These are phyloP conservation scores for Cordyceps pruinosa DNA, from an alignment of 2,329 filamentous ascomycete genomes.

Conservation along the genomic window DNA sequence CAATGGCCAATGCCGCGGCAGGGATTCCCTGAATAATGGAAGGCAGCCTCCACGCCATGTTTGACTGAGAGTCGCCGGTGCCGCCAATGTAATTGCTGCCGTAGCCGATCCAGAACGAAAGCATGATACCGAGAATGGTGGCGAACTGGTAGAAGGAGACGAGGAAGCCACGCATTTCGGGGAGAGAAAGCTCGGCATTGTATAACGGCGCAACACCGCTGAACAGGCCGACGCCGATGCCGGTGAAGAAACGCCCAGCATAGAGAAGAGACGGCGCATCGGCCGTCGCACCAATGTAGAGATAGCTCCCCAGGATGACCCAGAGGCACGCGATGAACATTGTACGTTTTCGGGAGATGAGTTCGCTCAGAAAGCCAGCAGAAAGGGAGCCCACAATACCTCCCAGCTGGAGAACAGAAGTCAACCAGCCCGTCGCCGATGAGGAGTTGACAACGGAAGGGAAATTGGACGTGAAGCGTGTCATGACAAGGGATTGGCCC, in stretches of 20 bases:
- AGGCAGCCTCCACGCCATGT: constrained; percentile 38
- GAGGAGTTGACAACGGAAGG: constrained; percentile 39
- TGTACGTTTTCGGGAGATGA: constrained; percentile 44
- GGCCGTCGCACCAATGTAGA: constrained; percentile 36
- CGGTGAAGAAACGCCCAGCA: constrained; percentile 42
- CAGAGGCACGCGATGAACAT: constrained; percentile 43
- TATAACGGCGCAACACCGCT: constrained; percentile 40
- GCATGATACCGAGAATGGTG: constrained; percentile 50
- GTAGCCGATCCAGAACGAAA: constrained; percentile 42
- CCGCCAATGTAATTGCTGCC: constrained; percentile 42
- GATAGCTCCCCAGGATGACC: constrained; percentile 38
- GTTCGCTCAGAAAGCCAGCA: constrained; percentile 40
- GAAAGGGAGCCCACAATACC: constrained; percentile 42
- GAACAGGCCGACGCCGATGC: constrained; percentile 41
- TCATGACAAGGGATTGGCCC: constrained; percentile 47
- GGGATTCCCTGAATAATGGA: constrained; percentile 39
- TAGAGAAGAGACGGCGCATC: constrained; percentile 36
- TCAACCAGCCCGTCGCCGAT: constrained; percentile 43
- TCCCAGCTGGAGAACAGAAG: constrained; percentile 43
- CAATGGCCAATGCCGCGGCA: constrained; percentile 50
- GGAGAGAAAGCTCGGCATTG: constrained; percentile 48
- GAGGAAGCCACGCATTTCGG: constrained; percentile 59
- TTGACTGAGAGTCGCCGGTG: constrained; percentile 33
- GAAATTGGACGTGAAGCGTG: constrained; percentile 42
- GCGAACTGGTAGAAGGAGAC: constrained; percentile 60